Base-by-base conservation (phyloP, 2,329 filamentous ascomycete genomes). In the Clarireedia homoeocarpa region DNA sequence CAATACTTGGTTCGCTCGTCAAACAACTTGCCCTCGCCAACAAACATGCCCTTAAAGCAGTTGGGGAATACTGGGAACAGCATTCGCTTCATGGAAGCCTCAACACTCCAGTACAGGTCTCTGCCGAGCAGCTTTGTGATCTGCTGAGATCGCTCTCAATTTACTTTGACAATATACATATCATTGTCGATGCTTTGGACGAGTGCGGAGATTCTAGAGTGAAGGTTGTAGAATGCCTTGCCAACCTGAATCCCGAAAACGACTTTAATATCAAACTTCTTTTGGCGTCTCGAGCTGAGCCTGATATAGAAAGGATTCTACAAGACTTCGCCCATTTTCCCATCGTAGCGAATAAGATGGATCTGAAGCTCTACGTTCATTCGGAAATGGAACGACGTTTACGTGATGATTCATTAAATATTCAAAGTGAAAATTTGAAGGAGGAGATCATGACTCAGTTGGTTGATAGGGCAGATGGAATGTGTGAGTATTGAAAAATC, bases 291-390 rank as follows among this genome's bases (percentile, higher is more conserved):
- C 23, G 59, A 23, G 34, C 44, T 46, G 59, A 59, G 10, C 47
- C 53, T 20, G 59, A 61, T 23, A 62, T 62, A 24, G 46, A 57
- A 12, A 42, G 34, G 2, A 12, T 42, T 17, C 40, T 62, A 30
- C 24, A 15, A 9, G 6, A 47, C 7, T 58, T 58, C 23, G 53
- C n/a, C 10, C 56, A 42, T 9, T 46, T 59, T 3, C 53, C 54
- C 7, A 62, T 63, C 44, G 55, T 50, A 12, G 58, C 59, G 14
- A n/a, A 45, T 45, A 54, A 55, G 17, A 50, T 53, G 17, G 59
- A 63, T 23, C 42, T 63, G 5, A 38, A 59, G 45, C 45, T 63
- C 3, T 63, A 60, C 24, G 59, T 62, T 15, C 54, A 58, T 24
- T 48, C 54, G 1, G 53, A 56, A 24, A 56, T 63, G 30, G 50